Evolutionary conservation across 805 yeast genomes (phyloP).

Genomic region (Candida maesae): DNA sequence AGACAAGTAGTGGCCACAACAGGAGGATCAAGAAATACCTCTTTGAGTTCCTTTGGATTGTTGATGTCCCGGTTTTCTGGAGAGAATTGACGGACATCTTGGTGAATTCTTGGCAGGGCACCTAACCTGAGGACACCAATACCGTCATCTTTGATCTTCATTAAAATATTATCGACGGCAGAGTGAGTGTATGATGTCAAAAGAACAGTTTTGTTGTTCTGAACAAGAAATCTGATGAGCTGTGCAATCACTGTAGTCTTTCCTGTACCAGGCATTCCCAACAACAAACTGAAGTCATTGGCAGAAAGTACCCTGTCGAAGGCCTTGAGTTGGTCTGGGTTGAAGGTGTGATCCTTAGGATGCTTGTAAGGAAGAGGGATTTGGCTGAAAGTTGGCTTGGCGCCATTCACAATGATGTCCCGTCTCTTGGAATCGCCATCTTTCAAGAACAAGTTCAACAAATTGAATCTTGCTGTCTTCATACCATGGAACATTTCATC

Average conservation of each 20-base stretch:
- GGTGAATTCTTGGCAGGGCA: slow-evolving; percentile 52
- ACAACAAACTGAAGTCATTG: slow-evolving; percentile 70
- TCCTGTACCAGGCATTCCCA: slow-evolving; percentile 99
- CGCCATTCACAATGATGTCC: slow-evolving; percentile 31
- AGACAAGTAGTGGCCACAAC: slow-evolving; percentile 90
- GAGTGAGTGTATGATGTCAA: slow-evolving; percentile 90
- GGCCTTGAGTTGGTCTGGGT: slow-evolving; percentile 69
- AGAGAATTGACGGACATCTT: slow-evolving; percentile 50
- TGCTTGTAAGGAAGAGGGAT: slow-evolving; percentile 24
- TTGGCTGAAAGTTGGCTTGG: slow-evolving; percentile 26
- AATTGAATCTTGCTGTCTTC: slow-evolving; percentile 70
- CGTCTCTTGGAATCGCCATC: slow-evolving; percentile 35
- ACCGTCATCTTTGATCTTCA: slow-evolving; percentile 55
- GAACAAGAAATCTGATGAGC: slow-evolving; percentile 57
- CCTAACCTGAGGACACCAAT: slow-evolving; percentile 69
- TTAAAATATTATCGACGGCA: slow-evolving; percentile 88
- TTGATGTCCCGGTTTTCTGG: slow-evolving; percentile 40
- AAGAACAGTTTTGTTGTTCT: slow-evolving; percentile 61
- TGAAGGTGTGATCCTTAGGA: slow-evolving; percentile 37
- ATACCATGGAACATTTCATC: slow-evolving; percentile 75
- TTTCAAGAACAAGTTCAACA: slow-evolving; percentile 60
- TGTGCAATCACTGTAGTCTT: slow-evolving; percentile 87
- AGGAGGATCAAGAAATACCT: slow-evolving; percentile 49
- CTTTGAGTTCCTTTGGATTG: slow-evolving; percentile 42
- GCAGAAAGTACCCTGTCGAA: slow-evolving; percentile 60